Conservation (phyloP, 305 asterid genomes). For the Fraxinus sp. region DNA sequence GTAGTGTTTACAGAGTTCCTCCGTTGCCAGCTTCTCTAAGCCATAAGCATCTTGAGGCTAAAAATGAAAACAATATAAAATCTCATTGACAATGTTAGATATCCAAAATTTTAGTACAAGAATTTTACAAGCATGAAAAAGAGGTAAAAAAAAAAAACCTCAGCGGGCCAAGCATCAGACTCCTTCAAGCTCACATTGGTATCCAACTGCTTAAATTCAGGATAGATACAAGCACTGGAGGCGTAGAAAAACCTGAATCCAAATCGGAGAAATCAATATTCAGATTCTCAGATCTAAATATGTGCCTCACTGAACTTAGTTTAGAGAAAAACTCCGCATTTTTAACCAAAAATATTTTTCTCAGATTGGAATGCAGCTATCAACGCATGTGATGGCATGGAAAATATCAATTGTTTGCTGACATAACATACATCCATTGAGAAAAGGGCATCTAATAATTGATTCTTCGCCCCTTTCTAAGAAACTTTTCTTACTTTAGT, state of each 20-base stretch:
- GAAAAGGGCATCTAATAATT: background rate
- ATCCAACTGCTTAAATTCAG: slow-evolving; percentile 87
- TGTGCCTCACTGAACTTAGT: background rate
- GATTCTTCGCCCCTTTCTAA: background rate
- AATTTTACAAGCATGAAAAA: background rate
- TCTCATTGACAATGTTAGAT: background rate
- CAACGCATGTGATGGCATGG: background rate
- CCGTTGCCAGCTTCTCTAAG: slow-evolving; percentile 80
- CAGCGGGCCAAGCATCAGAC: slow-evolving; percentile 98
- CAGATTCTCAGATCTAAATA: slow-evolving; percentile 13
- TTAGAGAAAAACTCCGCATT: background rate
- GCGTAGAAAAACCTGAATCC: slow-evolving; percentile 79
- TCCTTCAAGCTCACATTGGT: slow-evolving; percentile 95
- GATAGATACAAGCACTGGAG: slow-evolving; percentile 94
- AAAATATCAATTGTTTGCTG: background rate
- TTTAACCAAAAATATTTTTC: background rate
- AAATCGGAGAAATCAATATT: slow-evolving; percentile 10
- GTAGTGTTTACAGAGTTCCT: slow-evolving; percentile 84
- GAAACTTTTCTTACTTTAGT: background rate
- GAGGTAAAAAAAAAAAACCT: slow-evolving; percentile 40
- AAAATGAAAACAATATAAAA: slow-evolving; percentile 8
- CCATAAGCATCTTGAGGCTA: slow-evolving; percentile 98
- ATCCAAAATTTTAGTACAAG: background rate
- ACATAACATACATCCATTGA: background rate
- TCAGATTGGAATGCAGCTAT: background rate